Evolutionary conservation across 2,329 filamentous ascomycete species (phyloP).

Genomic region (Phialophora tarda): DNA sequence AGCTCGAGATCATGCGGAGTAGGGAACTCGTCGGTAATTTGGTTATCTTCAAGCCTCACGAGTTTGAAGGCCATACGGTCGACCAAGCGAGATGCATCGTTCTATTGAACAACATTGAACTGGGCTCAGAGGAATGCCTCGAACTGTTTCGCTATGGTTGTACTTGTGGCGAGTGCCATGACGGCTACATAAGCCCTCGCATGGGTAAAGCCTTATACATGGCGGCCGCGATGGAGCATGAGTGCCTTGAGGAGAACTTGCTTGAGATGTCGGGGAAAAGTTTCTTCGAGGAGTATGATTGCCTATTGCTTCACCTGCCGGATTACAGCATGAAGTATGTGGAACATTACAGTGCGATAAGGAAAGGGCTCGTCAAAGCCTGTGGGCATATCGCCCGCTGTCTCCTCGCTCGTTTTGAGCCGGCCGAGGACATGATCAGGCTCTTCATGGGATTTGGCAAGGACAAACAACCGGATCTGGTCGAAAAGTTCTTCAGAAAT

Average conservation of each 20-base stretch:
- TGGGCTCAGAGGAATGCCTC: constrained; percentile 25
- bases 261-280: neutral
- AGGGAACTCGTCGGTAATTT: constrained; percentile 17
- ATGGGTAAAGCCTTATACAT: constrained; percentile 43
- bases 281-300: neutral
- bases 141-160: constrained; percentile 46
- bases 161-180: constrained; percentile 47
- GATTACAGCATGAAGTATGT: neutral
- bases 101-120: constrained; percentile 30
- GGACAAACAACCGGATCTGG: neutral
- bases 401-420: neutral
- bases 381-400: neutral
- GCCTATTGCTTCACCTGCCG: neutral
- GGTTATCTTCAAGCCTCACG: constrained; percentile 36
- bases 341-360: neutral
- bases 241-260: neutral
- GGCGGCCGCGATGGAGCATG: constrained; percentile 33
- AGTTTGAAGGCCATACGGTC: constrained; percentile 40
- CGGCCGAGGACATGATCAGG: neutral
- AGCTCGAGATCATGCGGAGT: constrained; percentile 42
- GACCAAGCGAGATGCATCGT: constrained; percentile 43
- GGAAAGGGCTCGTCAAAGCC: neutral
- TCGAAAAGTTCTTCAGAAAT: constrained; percentile 3
- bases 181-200: constrained; percentile 48
- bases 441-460: neutral